Base-by-base conservation (phyloP, 208 protist species). In the Naegleria lovaniensis region DNA sequence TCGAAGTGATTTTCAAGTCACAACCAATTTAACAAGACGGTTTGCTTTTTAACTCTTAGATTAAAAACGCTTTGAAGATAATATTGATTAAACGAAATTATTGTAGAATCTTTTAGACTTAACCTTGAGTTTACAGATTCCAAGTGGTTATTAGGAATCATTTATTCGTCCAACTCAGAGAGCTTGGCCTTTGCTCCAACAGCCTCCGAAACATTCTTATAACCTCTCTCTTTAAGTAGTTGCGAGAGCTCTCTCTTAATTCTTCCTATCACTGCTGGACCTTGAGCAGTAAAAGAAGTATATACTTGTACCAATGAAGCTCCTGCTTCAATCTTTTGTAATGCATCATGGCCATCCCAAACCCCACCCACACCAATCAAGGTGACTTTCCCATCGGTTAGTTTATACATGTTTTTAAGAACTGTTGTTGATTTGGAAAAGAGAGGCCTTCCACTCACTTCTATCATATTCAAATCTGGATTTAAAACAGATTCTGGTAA, bases 291-390 rank as follows among this genome's bases (percentile, higher is more conserved):
- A 0, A 95, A 67, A 40, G 91, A 29, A 15, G 94, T 94, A 92
- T 96, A 96, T 15, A 96, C 33, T 93, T 96, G 94, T 33, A 96
- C 94, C 3, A 95, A 76, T 6, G 67, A 91, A 11, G 95, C 95
- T 29, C 95, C 95, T 33, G 41, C 38, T 36, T 75, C 76, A 29
- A 96, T 95, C 92, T 96, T 96, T 9, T 79, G 75, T 67, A 93
- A 96, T 6, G 92, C 94, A 85, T 96, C 94, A 0, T 41, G 16
- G 0, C 92, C 94, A 19, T 15, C 83, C 38, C 25, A 16, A 41
- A 96, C 90, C 75, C 95, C 95, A n/a, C 95, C 95, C 4, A 93
- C 93, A 36, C 94, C 95, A 59, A 96, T 93, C 0, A 96, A 39
- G 2, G 93, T 83, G 0, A 96, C 59, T 19, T 92, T 92, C 5